Conservation (phyloP, 1,139 yeast genomes). For the Diutina neorugosa region DNA sequence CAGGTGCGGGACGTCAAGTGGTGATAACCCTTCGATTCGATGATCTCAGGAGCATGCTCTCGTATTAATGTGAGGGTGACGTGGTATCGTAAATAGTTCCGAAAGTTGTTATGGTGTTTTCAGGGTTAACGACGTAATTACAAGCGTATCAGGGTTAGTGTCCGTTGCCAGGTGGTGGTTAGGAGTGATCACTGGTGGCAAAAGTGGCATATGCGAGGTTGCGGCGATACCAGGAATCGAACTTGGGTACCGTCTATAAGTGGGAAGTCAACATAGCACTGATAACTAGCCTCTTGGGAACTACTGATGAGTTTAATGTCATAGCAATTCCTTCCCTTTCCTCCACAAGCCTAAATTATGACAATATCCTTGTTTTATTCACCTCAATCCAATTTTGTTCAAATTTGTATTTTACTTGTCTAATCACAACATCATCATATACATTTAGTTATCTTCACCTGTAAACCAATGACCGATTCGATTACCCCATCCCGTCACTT, state of each 20-base stretch:
- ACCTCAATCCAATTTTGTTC: neutral
- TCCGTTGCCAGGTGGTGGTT: neutral
- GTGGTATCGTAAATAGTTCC: too few relatives aligned
- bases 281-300: too few relatives aligned
- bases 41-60: too few relatives aligned
- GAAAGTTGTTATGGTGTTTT: fast-evolving
- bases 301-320: too few relatives aligned
- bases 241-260: neutral
- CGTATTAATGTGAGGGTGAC: too few relatives aligned
- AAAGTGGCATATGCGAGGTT: neutral
- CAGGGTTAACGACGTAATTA: neutral
- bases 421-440: neutral
- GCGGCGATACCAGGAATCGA: neutral
- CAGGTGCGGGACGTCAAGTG: neutral
- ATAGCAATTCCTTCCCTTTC: too few relatives aligned
- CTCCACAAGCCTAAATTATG: too few relatives aligned
- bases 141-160: too few relatives aligned
- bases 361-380: too few relatives aligned
- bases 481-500: neutral
- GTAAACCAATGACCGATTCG: neutral
- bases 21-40: neutral
- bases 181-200: neutral
- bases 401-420: neutral
- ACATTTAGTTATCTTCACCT: neutral
- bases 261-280: too few relatives aligned